These are phyloP conservation scores for Trichomonascus vanleenenianus DNA, from an alignment of 805 yeast genomes.

Conservation along the genomic window DNA sequence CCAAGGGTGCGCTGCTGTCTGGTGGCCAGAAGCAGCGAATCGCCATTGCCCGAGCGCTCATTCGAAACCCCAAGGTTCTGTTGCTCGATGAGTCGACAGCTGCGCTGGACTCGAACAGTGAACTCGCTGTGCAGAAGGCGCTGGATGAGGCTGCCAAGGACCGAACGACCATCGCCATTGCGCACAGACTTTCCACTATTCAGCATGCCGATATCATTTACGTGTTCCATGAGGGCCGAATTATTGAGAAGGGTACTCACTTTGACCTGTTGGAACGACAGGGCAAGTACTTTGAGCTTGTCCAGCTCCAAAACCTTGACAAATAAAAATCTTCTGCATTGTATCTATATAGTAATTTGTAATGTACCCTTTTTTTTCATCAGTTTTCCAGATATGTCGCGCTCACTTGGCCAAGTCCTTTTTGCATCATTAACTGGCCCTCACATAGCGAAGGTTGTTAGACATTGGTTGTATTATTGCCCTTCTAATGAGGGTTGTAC, in stretches of 20 bases:
- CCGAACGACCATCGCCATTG: slow-evolving; percentile 78
- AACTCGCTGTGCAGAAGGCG: slow-evolving; percentile 65
- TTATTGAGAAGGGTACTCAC: slow-evolving; percentile 53
- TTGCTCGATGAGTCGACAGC: slow-evolving; percentile 64
- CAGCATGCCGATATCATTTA: slow-evolving; percentile 53
- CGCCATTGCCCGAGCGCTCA: slow-evolving; percentile 66
- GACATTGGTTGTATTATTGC: no score
- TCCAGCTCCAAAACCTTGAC: slow-evolving; percentile 31
- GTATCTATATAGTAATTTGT: neutral
- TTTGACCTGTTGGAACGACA: slow-evolving; percentile 34
- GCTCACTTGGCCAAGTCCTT: no score
- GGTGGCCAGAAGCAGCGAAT: slow-evolving; percentile 75
- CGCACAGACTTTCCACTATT: slow-evolving; percentile 72
- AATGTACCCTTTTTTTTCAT: neutral
- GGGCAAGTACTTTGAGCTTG: slow-evolving; percentile 34
- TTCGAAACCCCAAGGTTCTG: slow-evolving; percentile 57
- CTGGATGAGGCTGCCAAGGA: slow-evolving; percentile 56
- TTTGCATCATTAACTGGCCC: no score
- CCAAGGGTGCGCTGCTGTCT: slow-evolving; percentile 50
- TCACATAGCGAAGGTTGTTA: no score
- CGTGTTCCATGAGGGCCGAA: slow-evolving; percentile 52
- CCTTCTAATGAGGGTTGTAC: no score
- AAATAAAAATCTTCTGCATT: neutral
- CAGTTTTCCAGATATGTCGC: no score
- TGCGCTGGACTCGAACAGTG: slow-evolving; percentile 62